Evolutionary conservation across 176 grass and related monocot species (phyloP).

Genomic region (Carex parvula): DNA sequence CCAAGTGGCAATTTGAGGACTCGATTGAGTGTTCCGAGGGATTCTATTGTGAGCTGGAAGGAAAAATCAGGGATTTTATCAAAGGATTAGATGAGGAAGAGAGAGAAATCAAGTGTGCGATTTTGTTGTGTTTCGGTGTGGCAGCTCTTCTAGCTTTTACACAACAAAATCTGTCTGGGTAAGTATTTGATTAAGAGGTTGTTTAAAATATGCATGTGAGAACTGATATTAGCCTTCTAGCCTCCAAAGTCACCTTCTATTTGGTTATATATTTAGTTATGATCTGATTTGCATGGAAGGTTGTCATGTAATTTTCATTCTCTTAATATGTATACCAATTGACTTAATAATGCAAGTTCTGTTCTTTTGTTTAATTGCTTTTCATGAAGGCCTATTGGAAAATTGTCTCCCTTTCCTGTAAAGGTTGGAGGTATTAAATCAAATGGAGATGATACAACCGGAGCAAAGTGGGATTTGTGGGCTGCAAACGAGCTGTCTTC

Average conservation of each 20-base stretch:
- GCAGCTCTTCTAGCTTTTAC: constrained; percentile 77
- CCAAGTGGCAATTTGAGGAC: constrained; percentile 37
- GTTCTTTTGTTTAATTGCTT: constrained; percentile 20
- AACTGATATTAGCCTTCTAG: not conserved
- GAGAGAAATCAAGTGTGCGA: constrained; percentile 36
- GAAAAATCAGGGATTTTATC: constrained; percentile 35
- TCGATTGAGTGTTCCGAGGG: constrained; percentile 28
- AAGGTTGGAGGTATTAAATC: constrained; percentile 31
- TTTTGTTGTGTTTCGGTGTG: constrained; percentile 64
- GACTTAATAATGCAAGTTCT: not conserved
- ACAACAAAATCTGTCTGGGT: constrained; percentile 83
- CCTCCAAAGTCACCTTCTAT: not conserved
- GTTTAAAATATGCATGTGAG: not conserved
- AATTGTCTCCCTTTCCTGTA: constrained; percentile 54
- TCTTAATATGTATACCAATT: not conserved
- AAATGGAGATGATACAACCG: constrained; percentile 24
- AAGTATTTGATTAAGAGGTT: constrained; percentile 6
- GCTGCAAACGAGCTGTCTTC: constrained; percentile 62
- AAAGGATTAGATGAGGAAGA: constrained; percentile 25
- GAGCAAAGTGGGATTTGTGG: constrained; percentile 24
- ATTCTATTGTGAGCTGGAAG: constrained; percentile 49
- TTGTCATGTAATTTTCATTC: not conserved
- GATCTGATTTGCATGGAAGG: not conserved
- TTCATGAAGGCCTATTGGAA: constrained; percentile 54
- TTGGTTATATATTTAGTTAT: too few relatives aligned